Conservation (phyloP, 2,329 filamentous ascomycete genomes). For the Calonectria multiphialidica region DNA sequence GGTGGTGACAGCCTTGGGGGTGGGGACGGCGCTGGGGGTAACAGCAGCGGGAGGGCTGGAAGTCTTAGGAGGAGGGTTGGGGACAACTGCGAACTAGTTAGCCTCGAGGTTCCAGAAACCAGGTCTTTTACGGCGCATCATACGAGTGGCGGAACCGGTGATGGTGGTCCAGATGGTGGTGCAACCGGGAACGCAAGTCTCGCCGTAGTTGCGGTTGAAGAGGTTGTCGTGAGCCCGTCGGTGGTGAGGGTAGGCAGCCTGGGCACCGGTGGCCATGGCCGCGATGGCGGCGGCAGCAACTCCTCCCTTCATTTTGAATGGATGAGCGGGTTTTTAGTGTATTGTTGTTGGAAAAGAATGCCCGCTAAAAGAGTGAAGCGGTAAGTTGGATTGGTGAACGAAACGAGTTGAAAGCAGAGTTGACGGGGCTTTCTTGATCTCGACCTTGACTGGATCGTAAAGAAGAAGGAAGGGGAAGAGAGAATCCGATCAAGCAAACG, state of each 20-base stretch:
- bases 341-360: slow-evolving; percentile 71
- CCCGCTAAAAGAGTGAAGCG: slow-evolving; percentile 93
- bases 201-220: slow-evolving; percentile 63
- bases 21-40: slow-evolving; percentile 38
- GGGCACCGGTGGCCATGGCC: slow-evolving; percentile 68
- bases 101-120: neutral
- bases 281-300: slow-evolving; percentile 75
- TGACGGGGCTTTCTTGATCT: slow-evolving; percentile 61
- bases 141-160: slow-evolving; percentile 76
- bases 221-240: slow-evolving; percentile 72
- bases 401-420: slow-evolving; percentile 64
- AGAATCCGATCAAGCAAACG: slow-evolving; percentile 38
- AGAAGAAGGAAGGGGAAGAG: slow-evolving; percentile 49
- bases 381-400: slow-evolving; percentile 60
- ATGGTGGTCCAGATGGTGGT: slow-evolving; percentile 80
- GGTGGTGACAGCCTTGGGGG: slow-evolving; percentile 37
- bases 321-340: slow-evolving; percentile 32
- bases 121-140: slow-evolving; percentile 44
- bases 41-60: slow-evolving; percentile 26
- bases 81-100: slow-evolving; percentile 51
- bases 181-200: slow-evolving; percentile 72
- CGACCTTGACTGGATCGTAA: slow-evolving; percentile 61
- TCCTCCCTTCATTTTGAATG: slow-evolving; percentile 79
- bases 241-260: slow-evolving; percentile 68
- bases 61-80: slow-evolving; percentile 48